A percentile compares a stretch with the other conserved stretches of the same genome.
Conservation (phyloP, 2,329 filamentous ascomycete species). For the Neonectria faginata region DNA sequence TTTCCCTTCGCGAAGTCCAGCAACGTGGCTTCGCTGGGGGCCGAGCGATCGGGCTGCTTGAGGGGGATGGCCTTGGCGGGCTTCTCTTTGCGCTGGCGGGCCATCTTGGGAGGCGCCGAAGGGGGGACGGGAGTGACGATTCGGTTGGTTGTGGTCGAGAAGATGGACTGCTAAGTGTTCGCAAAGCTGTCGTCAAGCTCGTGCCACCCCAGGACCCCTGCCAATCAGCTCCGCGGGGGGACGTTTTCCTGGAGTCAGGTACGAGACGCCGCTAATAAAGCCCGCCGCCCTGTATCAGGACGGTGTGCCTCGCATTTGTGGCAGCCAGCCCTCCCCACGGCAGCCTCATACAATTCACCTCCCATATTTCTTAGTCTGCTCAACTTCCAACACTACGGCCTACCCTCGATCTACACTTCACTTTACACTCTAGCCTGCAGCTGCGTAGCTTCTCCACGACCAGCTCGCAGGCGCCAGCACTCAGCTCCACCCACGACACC, state of each 20-base stretch:
- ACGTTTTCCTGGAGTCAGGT: neutral
- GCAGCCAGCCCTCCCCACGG: too few species aligned
- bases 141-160: slow-evolving; percentile 18
- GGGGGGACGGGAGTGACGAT: neutral
- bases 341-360: slow-evolving; percentile 8
- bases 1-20: slow-evolving; percentile 77
- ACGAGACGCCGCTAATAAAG: neutral
- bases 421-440: neutral
- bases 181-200: slow-evolving; percentile 14
- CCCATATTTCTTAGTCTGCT: slow-evolving; percentile 21
- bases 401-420: too few species aligned
- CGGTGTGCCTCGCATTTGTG: too few species aligned
- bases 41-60: slow-evolving; percentile 75
- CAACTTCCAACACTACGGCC: neutral
- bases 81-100: slow-evolving; percentile 62
- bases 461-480: slow-evolving; percentile 7
- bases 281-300: neutral
- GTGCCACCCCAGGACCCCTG: slow-evolving; percentile 12
- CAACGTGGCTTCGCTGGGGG: slow-evolving; percentile 73
- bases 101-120: slow-evolving; percentile 54
- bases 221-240: slow-evolving; percentile 7
- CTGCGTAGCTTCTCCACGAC: slow-evolving; percentile 5
- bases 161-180: neutral
- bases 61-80: slow-evolving; percentile 68
- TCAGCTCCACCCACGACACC: neutral